These are phyloP conservation scores for Pseudogymnoascus sp. DNA, from an alignment of 2,329 filamentous ascomycete species.

Conservation along the genomic window DNA sequence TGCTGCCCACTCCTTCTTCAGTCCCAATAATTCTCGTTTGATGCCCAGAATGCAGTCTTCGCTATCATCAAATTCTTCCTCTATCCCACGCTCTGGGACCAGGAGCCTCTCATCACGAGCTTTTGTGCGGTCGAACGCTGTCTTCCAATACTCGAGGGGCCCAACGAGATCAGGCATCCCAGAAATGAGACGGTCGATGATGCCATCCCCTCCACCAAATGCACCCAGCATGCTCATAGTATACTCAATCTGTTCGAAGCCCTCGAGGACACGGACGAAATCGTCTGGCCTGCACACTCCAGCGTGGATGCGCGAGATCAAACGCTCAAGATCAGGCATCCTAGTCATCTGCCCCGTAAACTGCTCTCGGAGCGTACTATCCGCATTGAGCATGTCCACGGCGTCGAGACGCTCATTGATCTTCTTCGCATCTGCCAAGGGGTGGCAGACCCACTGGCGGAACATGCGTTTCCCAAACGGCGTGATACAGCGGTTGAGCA, in stretches of 20 bases:
- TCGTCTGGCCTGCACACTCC: constrained; percentile 84
- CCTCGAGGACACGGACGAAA: constrained; percentile 87
- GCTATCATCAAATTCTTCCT: constrained; percentile 85
- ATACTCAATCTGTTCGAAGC: constrained; percentile 96
- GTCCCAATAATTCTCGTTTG: constrained; percentile 58
- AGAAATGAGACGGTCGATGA: constrained; percentile 74
- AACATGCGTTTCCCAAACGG: constrained; percentile 96
- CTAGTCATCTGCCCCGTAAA: constrained; percentile 83
- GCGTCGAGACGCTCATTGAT: constrained; percentile 94
- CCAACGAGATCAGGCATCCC: constrained; percentile 77
- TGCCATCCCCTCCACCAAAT: constrained; percentile 67
- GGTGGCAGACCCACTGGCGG: constrained; percentile 95
- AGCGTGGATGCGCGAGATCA: constrained; percentile 91
- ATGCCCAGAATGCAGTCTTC: constrained; percentile 68
- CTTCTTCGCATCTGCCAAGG: constrained; percentile 72
- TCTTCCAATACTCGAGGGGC: constrained; percentile 75
- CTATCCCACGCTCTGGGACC: constrained; percentile 77
- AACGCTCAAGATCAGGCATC: constrained; percentile 85
- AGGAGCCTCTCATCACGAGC: constrained; percentile 73
- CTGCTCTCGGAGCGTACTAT: constrained; percentile 70
- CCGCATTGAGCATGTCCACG: constrained; percentile 83
- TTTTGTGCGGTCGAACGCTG: constrained; percentile 76
- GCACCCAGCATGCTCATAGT: constrained; percentile 72
- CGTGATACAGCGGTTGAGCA: constrained; percentile 90
- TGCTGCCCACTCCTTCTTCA: constrained; percentile 63